Base-by-base conservation (phyloP, 257 asterid species). In the Asclepias syriaca region DNA sequence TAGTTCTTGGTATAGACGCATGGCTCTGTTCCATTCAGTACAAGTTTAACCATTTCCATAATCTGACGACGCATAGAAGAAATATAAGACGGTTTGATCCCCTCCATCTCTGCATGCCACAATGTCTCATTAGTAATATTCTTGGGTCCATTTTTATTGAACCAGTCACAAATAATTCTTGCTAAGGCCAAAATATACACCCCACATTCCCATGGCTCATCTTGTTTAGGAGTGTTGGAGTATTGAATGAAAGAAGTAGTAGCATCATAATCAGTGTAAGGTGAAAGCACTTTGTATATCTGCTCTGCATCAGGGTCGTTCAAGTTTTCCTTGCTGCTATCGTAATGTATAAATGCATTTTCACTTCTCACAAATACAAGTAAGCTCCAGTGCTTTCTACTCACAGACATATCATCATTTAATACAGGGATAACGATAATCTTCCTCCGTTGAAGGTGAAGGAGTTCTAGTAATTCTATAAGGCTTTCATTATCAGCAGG, bases 191-290 rank as follows among this genome's bases (percentile, higher is more conserved):
- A 72, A 34, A 88, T 90, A 60, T 89, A 91, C 27, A 91, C 51
- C n/a, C 96, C 99, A 81, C 99, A 94, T 66, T 91, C 99, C 61
- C 88, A 82, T 34, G 96, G 88, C 54, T 89, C 87, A n/a, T 11
- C 72, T 74, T 89, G 96, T 75, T 45, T 81, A 5, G 90, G 96
- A 1, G 79, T 79, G 58, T 58, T 68, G 16, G 81, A 69, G 71
- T 79, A 87, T 39, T 85, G 91, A 46, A 70, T 15, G 70, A 76
- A 91, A 34, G 39, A 0, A 7, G 50, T 46, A 16, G 88, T 88
- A 11, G 39, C 39, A 34, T 34, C 39, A 34, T 3, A 34, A 3
- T 32, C 51, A 13, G 76, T 13, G 65, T 77, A 79, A 24, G 81
- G 75, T 68, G 45, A 51, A 34, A 87, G 80, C 34, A 81, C 85